These are phyloP conservation scores for Neoboletus subvelutipes DNA, from an alignment of 768 basidiomycete genomes.

Conservation along the genomic window DNA sequence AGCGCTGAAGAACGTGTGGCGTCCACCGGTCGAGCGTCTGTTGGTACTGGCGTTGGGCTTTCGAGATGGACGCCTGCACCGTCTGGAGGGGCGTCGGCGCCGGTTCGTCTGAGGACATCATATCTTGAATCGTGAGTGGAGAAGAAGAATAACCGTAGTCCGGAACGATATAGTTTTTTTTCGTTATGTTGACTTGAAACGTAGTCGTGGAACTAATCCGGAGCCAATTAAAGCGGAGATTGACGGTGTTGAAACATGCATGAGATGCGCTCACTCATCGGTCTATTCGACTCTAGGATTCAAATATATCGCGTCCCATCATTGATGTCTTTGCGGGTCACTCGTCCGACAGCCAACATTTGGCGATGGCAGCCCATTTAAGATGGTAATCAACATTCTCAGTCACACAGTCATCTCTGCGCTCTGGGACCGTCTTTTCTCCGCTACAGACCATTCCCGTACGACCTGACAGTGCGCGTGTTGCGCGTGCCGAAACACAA, in stretches of 20 bases:
- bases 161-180: constrained; percentile 1
- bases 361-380: neutral
- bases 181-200: neutral
- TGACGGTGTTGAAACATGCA: neutral
- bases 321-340: neutral
- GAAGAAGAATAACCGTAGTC: neutral
- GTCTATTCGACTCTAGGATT: neutral
- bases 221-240: constrained; percentile 16
- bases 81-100: constrained; percentile 30
- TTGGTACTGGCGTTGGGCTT: constrained; percentile 78
- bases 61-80: constrained; percentile 31
- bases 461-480: neutral
- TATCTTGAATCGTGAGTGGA: constrained; percentile 17
- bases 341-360: too few relatives aligned
- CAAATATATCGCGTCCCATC: neutral
- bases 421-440: too few relatives aligned
- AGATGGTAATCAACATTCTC: neutral
- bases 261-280: too few relatives aligned
- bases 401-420: neutral
- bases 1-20: constrained; percentile 85
- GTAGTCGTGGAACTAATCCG: neutral
- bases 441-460: neutral
- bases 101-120: constrained; percentile 37
- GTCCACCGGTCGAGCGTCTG: constrained; percentile 89
- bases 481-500: too few relatives aligned